These are phyloP conservation scores for Orbilia quercus DNA, from an alignment of 2,329 filamentous ascomycete genomes.

Conservation along the genomic window DNA sequence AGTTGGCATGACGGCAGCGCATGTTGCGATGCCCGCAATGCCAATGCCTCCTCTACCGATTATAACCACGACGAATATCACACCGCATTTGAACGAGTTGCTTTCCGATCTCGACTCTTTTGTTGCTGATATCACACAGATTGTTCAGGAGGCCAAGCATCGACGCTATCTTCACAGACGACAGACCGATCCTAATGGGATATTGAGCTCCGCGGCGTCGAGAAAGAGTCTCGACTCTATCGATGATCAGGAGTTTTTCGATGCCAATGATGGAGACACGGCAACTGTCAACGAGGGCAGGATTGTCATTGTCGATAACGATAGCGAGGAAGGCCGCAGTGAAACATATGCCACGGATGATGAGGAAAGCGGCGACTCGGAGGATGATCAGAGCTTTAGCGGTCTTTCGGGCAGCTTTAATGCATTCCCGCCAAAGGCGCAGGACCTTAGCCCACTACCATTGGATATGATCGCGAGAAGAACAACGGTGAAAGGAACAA, in stretches of 20 bases:
- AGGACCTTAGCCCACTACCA: slow-evolving; percentile 77
- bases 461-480: slow-evolving; percentile 75
- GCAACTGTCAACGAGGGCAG: slow-evolving; percentile 57
- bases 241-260: slow-evolving; percentile 90
- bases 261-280: slow-evolving; percentile 75
- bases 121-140: slow-evolving; percentile 80
- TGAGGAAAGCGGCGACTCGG: slow-evolving; percentile 70
- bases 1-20: slow-evolving; percentile 50
- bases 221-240: slow-evolving; percentile 82
- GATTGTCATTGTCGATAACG: slow-evolving; percentile 59
- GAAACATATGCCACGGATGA: slow-evolving; percentile 76
- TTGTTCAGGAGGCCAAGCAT: slow-evolving; percentile 82
- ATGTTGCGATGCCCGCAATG: slow-evolving; percentile 39
- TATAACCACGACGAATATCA: slow-evolving; percentile 70
- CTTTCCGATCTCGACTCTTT: slow-evolving; percentile 85
- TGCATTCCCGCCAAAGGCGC: slow-evolving; percentile 62
- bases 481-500: slow-evolving; percentile 76
- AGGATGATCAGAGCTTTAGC: slow-evolving; percentile 69
- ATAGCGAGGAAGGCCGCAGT: slow-evolving; percentile 55
- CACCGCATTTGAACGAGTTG: slow-evolving; percentile 85
- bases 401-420: slow-evolving; percentile 69
- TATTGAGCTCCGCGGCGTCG: slow-evolving; percentile 61
- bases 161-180: slow-evolving; percentile 72
- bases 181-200: slow-evolving; percentile 58
- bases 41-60: slow-evolving; percentile 60